Conservation (phyloP, 2,329 filamentous ascomycete genomes). For the Colletotrichum salicis region DNA sequence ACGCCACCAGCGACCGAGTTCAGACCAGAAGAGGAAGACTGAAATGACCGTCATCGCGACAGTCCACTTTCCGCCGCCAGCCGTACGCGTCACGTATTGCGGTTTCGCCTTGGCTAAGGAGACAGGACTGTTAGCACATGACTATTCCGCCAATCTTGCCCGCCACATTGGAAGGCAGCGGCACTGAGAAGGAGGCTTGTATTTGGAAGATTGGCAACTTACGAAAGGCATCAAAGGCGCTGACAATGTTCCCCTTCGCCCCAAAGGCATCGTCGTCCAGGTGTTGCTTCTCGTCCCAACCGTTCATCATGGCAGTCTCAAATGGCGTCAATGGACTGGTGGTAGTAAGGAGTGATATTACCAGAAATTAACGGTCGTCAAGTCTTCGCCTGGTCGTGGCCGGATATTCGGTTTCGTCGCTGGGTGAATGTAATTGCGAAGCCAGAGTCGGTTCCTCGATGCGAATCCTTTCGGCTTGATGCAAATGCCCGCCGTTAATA, state of each 20-base stretch:
- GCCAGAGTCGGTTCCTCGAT: constrained; percentile 12
- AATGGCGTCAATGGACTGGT: neutral
- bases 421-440: neutral
- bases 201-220: constrained; percentile 49
- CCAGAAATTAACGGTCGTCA: neutral
- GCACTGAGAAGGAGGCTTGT: neutral
- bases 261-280: constrained; percentile 84
- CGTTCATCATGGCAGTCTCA: constrained; percentile 72
- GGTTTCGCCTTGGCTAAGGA: constrained; percentile 89
- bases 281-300: constrained; percentile 72
- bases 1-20: constrained; percentile 84
- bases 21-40: constrained; percentile 78
- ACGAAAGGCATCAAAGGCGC: constrained; percentile 98
- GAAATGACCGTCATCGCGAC: constrained; percentile 82
- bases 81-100: constrained; percentile 86
- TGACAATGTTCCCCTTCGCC: constrained; percentile 76
- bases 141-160: too few species aligned
- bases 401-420: neutral
- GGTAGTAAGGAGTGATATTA: neutral
- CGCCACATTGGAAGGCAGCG: neutral
- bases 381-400: neutral
- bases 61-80: constrained; percentile 93
- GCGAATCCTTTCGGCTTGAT: constrained; percentile 21
- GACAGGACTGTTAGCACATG: constrained; percentile 37
- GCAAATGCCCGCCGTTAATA: constrained; percentile 32